Percentiles rank a stretch among this genome's conserved stretches.
Conservation (phyloP, 2,329 filamentous ascomycete species). For the Aureobasidium sp. region DNA sequence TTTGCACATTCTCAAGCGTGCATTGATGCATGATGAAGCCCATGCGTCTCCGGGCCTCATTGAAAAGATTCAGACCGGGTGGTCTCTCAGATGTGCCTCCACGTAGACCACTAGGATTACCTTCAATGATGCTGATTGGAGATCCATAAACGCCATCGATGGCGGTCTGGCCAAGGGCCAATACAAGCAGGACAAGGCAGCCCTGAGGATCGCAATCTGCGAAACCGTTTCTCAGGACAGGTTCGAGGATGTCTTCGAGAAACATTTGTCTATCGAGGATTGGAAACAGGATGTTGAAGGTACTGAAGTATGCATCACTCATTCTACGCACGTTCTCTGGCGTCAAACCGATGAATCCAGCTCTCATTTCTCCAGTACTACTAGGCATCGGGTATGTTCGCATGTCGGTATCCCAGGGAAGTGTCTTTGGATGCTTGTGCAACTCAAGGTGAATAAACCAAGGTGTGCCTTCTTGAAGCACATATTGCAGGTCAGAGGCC, state of each 20-base stretch:
- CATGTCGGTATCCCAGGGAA: conserved; percentile 23
- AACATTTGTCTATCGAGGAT: conserved; percentile 51
- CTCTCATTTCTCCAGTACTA: conserved; percentile 14
- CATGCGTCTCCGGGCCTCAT: conserved; percentile 52
- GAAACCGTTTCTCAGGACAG: conserved; percentile 41
- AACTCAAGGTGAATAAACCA: conserved; percentile 30
- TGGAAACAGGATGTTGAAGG: conserved; percentile 50
- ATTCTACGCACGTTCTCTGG: conserved; percentile 44
- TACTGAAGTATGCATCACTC: conserved; percentile 49
- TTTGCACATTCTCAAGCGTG: conserved; percentile 51
- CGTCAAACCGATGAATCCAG: conserved; percentile 30
- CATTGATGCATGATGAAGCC: conserved; percentile 49
- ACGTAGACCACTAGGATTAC: conserved; percentile 43
- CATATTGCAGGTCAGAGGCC: conserved; percentile 26
- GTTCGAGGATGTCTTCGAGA: conserved; percentile 36
- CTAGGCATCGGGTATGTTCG: conserved; percentile 16
- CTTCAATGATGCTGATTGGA: conserved; percentile 37
- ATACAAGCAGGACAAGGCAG: conserved; percentile 47
- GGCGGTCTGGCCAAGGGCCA: conserved; percentile 51
- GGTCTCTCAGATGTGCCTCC: conserved; percentile 43
- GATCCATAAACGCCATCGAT: conserved; percentile 41
- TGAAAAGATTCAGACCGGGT: conserved; percentile 52
- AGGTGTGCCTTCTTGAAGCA: conserved; percentile 30
- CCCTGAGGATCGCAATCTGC: conserved; percentile 37
- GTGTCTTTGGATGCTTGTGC: conserved; percentile 20